A percentile compares a stretch with the other conserved stretches of the same genome.
Conservation (phyloP, 1,284 basidiomycete species). For the Salmacisia buchloeana region DNA sequence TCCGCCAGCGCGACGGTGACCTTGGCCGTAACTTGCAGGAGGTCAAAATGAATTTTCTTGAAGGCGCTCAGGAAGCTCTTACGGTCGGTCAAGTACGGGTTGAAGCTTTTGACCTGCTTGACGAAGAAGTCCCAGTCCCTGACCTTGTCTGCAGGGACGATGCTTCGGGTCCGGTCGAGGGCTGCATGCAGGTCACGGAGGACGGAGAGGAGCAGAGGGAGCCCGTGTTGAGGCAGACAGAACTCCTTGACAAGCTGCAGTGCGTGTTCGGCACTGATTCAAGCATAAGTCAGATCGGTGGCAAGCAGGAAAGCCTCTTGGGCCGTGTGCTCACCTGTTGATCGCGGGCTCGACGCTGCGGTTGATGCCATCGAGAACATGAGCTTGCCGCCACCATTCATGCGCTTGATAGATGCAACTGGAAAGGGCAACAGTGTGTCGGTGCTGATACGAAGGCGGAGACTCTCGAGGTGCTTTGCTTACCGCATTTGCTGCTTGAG, state of each 20-base stretch:
- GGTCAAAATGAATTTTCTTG: not conserved
- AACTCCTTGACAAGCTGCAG: not conserved
- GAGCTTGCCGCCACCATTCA: no score
- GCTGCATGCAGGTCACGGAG: not conserved
- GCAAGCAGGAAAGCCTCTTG: no score
- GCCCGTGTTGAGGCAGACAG: not conserved
- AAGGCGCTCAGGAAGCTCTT: not conserved
- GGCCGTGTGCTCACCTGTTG: not conserved
- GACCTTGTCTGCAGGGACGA: not conserved
- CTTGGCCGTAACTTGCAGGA: not conserved
- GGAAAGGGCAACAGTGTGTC: no score
- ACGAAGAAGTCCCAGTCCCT: not conserved
- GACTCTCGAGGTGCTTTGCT: no score
- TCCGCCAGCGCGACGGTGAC: not conserved
- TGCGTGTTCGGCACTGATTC: not conserved
- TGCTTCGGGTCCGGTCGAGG: not conserved
- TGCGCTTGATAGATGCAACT: no score
- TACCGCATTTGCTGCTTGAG: not conserved
- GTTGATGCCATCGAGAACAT: no score
- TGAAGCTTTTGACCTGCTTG: not conserved
- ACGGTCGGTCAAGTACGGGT: not conserved
- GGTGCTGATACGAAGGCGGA: no score
- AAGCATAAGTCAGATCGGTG: no score
- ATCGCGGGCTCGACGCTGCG: no score
- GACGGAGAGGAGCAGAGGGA: not conserved